These are phyloP conservation scores for Tolypocladium paradoxum DNA, from an alignment of 2,329 filamentous ascomycete genomes.

Conservation along the genomic window DNA sequence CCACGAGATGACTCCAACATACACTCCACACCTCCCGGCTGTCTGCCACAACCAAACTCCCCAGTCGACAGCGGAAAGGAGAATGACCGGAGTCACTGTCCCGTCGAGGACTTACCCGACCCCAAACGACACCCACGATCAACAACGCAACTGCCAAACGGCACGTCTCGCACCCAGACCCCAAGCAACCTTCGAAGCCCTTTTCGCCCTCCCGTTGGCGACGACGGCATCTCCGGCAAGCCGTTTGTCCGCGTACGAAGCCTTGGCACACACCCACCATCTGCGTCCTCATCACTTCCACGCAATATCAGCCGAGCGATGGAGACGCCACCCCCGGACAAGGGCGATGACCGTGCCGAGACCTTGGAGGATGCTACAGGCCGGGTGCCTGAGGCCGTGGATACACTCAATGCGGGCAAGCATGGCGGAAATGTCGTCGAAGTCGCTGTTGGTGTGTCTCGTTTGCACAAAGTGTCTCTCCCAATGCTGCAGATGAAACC, in stretches of 20 bases:
- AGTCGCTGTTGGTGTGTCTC: conserved; percentile 80
- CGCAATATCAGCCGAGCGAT: background rate
- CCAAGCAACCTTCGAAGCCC: conserved; percentile 11
- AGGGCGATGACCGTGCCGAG: background rate
- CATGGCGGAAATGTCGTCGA: conserved; percentile 29
- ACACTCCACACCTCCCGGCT: background rate
- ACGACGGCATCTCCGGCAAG: conserved; percentile 44
- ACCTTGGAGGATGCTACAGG: background rate
- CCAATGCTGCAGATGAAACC: conserved; percentile 83
- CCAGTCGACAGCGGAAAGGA: background rate
- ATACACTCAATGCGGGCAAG: background rate
- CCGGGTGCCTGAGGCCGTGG: background rate
- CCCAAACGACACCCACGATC: conserved; percentile 8
- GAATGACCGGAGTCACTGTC: background rate
- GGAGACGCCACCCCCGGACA: background rate
- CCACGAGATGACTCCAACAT: conserved; percentile 3
- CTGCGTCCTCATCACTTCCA: conserved; percentile 1
- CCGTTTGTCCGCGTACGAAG: conserved; percentile 40
- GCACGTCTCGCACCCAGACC: conserved; percentile 11
- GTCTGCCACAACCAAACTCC: background rate
- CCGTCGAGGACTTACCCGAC: conserved; percentile 1
- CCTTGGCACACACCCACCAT: conserved; percentile 14
- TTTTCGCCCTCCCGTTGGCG: conserved; percentile 14
- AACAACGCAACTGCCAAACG: conserved; percentile 8
- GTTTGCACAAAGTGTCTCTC: conserved; percentile 78